These are phyloP conservation scores for apple (Malus domestica) DNA, from an alignment of 306 rosid genomes.

Conservation along the genomic window ASM211411v1 NC_041790.1:37101501-37102000, in stretches of 20 bases:
- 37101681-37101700: conserved; percentile 81
- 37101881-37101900: conserved; percentile 66
- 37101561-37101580: neutral
- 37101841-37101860: conserved; percentile 96
- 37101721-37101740: conserved; percentile 99
- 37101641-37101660: conserved; percentile 41
- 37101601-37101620: conserved; percentile 16
- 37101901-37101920: conserved; percentile 78
- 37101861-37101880: conserved; percentile 80
- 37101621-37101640: conserved; percentile 15
- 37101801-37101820: conserved; percentile 28
- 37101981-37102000: neutral
- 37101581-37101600: neutral
- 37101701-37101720: conserved; percentile 96
- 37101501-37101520: conserved; percentile 94
- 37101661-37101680: conserved; percentile 92
- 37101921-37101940: conserved; percentile 85
- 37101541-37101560: neutral
- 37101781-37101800: conserved; percentile 11
- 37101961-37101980: neutral
- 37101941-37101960: conserved; percentile 7
- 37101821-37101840: conserved; percentile 96
- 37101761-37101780: conserved; percentile 18
- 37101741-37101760: conserved; percentile 30
- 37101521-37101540: conserved; percentile 18